These are phyloP conservation scores for Phoenix dactylifera DNA, from an alignment of 176 grass and related monocot genomes.

Conservation along the genomic window DNA sequence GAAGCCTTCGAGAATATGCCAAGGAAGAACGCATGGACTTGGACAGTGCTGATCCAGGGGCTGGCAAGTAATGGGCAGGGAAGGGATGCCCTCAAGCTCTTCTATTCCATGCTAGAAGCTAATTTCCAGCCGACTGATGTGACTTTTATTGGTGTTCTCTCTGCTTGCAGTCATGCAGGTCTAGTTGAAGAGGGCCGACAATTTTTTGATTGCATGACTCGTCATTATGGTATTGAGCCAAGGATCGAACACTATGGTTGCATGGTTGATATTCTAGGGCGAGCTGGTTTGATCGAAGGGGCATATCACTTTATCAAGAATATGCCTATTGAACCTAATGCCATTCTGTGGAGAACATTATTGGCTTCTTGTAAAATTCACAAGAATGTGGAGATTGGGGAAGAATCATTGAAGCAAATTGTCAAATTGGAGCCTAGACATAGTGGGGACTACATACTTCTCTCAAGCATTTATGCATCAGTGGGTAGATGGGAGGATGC, in stretches of 20 bases:
- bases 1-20: conserved; percentile 16
- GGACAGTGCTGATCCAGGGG: conserved; percentile 18
- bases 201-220: conserved; percentile 11
- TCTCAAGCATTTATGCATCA: conserved; percentile 18
- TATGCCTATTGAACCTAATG: conserved; percentile 24
- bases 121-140: conserved; percentile 18
- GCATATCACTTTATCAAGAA: conserved; percentile 19
- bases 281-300: conserved; percentile 24
- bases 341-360: conserved; percentile 20
- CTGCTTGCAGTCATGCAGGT: conserved; percentile 29
- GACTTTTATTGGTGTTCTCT: conserved; percentile 27
- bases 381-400: conserved; percentile 19
- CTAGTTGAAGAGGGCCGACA: conserved; percentile 15
- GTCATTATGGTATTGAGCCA: conserved; percentile 11
- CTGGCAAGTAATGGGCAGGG: conserved; percentile 20
- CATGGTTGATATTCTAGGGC: conserved; percentile 28
- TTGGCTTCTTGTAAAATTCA: conserved; percentile 28
- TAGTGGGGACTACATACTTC: conserved; percentile 25
- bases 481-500: conserved; percentile 17
- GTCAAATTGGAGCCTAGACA: conserved; percentile 17
- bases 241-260: conserved; percentile 28
- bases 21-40: conserved; percentile 16
- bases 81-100: conserved; percentile 14
- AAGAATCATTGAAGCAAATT: conserved; percentile 20
- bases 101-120: conserved; percentile 17